Evolutionary conservation across 2,329 filamentous ascomycete species (phyloP).

Genomic region (Sclerotinia subarctica): DNA sequence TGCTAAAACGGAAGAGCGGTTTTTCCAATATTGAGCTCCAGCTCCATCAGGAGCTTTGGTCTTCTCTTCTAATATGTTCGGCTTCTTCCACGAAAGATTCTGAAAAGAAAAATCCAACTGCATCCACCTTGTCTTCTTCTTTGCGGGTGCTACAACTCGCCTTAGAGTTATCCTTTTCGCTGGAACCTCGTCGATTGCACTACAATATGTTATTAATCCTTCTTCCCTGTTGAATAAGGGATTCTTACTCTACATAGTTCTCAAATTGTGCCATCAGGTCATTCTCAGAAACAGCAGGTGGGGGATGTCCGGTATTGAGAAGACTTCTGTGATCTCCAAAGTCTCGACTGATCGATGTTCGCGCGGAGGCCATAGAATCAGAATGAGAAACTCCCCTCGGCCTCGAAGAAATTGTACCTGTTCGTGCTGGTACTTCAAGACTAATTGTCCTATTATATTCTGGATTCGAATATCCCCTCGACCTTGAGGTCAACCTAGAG

Average conservation of each 20-base stretch:
- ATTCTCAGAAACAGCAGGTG: neutral
- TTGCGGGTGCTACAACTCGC: neutral
- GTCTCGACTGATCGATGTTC: slow-evolving; percentile 3
- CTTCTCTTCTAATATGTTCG: neutral
- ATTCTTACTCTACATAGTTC: slow-evolving; percentile 18
- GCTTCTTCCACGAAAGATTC: neutral
- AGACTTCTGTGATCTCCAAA: slow-evolving; percentile 10
- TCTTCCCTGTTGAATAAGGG: neutral
- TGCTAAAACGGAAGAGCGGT: slow-evolving; percentile 3
- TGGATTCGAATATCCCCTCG: slow-evolving; percentile 5
- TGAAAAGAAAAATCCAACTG: neutral
- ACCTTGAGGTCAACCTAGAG: neutral
- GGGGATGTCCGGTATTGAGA: neutral
- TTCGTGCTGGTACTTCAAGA: neutral
- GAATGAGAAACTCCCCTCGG: slow-evolving; percentile 13
- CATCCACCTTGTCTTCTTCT: neutral
- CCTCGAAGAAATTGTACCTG: neutral
- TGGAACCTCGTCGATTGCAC: slow-evolving; percentile 14
- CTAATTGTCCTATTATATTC: neutral
- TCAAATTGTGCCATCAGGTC: slow-evolving; percentile 16
- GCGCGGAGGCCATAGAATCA: neutral
- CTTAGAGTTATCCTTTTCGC: slow-evolving; percentile 3
- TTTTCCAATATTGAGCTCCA: slow-evolving; percentile 1
- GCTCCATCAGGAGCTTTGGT: neutral
- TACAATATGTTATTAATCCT: neutral